Evolutionary conservation across 1,284 basidiomycete species (phyloP), one percentile per base, ranked within the genome.

Genomic region (Blastosporella zonata): DNA sequence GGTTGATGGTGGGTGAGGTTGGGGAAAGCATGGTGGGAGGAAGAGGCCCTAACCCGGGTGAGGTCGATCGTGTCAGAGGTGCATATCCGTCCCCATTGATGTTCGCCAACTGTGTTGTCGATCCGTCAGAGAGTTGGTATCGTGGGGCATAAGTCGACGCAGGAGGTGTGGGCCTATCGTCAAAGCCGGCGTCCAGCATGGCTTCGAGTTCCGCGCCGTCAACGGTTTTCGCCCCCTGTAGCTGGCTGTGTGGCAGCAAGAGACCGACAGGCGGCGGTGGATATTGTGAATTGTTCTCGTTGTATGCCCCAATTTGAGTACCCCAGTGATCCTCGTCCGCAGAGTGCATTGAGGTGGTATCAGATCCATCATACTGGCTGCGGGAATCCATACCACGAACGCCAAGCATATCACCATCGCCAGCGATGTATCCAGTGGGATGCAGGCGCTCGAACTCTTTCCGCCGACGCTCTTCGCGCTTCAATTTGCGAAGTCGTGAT

Each of bases 301-400:
- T 93, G 71, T 97, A 97, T 22, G 77, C 84, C 9, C 90, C 88
- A 50, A 92, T 88, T 63, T 92, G 88, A 7, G 77, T 68, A 2
- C 90, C 93, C 94, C 94, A 98, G 37, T 90, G 82, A 65, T 99
- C 96, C 35, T 96, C 94, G 42, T 97, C 93, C 5, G 91, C 91
- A 6, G 90, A 93, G 6, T 82, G 72, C 50, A 94, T 70, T 21
- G 93, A 95, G 35, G 81, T 67, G 4, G 87, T 84, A 59, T 90
- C 87, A 1, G 84, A 86, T 45, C 81, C 78, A 61, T 88, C 86
- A 60, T 83, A 81, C 62, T 83, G 76, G 62, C 84, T 84, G 44
- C 73, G 70, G 12, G 71, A 59, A 49, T 84, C 82, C 21, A 70
- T 36, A 12, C 55, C 67, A 8, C 72, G 77, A 10, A 79, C 77